Percentiles rank a stretch among this genome's conserved stretches.
phyloP scores from a whole-genome alignment of 2,329 filamentous ascomycete species.

The Phialocephala sp. region DNA sequence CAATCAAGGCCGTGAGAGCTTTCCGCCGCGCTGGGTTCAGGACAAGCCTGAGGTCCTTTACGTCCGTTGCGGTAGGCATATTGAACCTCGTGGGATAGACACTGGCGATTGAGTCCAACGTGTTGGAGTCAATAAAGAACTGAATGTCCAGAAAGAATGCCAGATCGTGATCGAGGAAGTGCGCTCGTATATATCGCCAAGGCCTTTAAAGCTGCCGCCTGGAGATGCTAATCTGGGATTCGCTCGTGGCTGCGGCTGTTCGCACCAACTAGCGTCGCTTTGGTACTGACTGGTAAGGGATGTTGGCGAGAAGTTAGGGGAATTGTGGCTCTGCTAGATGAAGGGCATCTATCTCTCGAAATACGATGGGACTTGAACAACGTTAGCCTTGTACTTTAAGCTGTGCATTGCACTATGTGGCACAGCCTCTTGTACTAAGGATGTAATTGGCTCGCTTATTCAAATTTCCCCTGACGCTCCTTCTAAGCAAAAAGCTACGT shows the following conservation, averaged over 20 bases:
- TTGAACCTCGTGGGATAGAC: slow-evolving; percentile 20
- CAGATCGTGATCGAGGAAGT: background rate
- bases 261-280: background rate
- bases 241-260: background rate
- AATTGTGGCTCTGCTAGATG: background rate
- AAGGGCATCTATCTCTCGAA: background rate
- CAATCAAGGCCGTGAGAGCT: slow-evolving; percentile 56
- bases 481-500: background rate
- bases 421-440: background rate
- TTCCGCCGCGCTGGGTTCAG: slow-evolving; percentile 58
- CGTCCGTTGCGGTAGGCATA: slow-evolving; percentile 34
- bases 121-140: no score
- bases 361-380: background rate
- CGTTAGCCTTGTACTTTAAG: background rate
- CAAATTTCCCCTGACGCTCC: background rate
- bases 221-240: slow-evolving; percentile 3
- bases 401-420: background rate
- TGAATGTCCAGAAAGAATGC: background rate
- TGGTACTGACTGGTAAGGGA: background rate
- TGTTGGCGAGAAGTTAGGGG: background rate
- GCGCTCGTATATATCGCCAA: background rate
- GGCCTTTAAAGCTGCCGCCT: slow-evolving; percentile 12
- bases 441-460: background rate
- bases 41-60: slow-evolving; percentile 48
- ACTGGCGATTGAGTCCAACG: no score